These are phyloP conservation scores for Smallanthus sonchifolius DNA, from an alignment of 129 eudicot genomes.

Conservation along the genomic window DNA sequence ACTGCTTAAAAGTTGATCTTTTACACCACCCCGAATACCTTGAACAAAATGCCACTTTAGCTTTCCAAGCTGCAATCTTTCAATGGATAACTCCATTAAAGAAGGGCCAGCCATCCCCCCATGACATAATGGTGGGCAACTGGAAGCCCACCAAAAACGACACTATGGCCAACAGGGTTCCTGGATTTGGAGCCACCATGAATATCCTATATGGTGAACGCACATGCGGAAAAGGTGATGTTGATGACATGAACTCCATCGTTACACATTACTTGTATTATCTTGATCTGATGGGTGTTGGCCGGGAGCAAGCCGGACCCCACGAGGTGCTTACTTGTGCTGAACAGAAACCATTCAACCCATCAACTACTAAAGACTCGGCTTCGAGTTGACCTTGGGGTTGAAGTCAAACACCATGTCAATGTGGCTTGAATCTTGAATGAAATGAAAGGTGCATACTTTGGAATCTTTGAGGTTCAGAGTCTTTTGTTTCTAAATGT, in stretches of 20 bases:
- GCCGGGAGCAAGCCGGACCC: conserved; percentile 74
- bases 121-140: conserved; percentile 73
- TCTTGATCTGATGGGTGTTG: conserved; percentile 85
- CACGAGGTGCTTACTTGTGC: conserved; percentile 70
- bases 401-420: background rate
- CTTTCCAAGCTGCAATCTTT: conserved; percentile 91
- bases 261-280: conserved; percentile 76
- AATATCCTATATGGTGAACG: conserved; percentile 75
- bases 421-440: conserved; percentile 18
- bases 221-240: conserved; percentile 79
- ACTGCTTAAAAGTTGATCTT: conserved; percentile 64
- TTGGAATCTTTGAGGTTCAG: conserved; percentile 20
- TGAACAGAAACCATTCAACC: conserved; percentile 68
- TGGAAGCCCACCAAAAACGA: conserved; percentile 92
- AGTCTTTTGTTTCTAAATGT: conserved; percentile 34
- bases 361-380: conserved; percentile 24
- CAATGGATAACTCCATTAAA: conserved; percentile 81
- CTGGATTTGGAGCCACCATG: conserved; percentile 90
- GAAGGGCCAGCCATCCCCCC: conserved; percentile 78
- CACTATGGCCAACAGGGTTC: conserved; percentile 56
- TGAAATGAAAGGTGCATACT: conserved; percentile 31
- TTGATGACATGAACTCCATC: conserved; percentile 68
- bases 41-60: conserved; percentile 93
- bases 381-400: conserved; percentile 47
- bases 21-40: conserved; percentile 89